Evolutionary conservation across 306 rosid species (phyloP), one percentile per base, ranked within the genome.

Genomic region (Phaseolus lunatus): DNA sequence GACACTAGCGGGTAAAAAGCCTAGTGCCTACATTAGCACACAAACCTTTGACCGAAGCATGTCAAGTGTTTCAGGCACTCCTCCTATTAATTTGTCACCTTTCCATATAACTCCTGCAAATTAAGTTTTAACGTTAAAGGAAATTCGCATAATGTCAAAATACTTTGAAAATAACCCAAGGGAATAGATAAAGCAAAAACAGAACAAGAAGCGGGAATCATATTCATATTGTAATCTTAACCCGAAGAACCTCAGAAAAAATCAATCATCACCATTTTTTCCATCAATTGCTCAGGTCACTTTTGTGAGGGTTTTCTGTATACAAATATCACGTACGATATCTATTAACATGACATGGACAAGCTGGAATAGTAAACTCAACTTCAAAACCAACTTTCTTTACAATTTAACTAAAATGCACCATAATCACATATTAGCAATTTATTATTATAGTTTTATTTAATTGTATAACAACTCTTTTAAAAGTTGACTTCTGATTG

Each of bases 21-120:
- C 73, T 62, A 77, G 48, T 70, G 67, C 49, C 79, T 73, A 48
- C 76, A 76, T 44, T 48, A 63, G 57, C 50, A 70, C 52, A 75
- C 88, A 75, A 73, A 95, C 99, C 99, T 96, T 96, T 66, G 97
- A 80, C 2, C 98, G 91, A 59, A 96, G 98, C 94, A 96, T 26
- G 67, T 96, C 99, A 76, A 96, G 94, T 2, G 99, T 96, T 76
- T 88, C 92, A 14, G 99, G 98, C 58, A 96, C 99, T 75, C 99
- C 98, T 71, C 86, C 96, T 50, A 96, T 96, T 45, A 96, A 91
- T 45, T 84, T 96, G 67, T 96, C 99, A 48, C 99, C 99, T 81
- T 96, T 92, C 99, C 99, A 96, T 87, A 96, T 96, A 84, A 96
- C 99, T 58, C 99, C 99, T 96, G 87, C 83, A 81, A 72, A 77